phyloP scores from a whole-genome alignment of 495 filamentous ascomycete genomes.

The Margaritispora aquatica region DNA sequence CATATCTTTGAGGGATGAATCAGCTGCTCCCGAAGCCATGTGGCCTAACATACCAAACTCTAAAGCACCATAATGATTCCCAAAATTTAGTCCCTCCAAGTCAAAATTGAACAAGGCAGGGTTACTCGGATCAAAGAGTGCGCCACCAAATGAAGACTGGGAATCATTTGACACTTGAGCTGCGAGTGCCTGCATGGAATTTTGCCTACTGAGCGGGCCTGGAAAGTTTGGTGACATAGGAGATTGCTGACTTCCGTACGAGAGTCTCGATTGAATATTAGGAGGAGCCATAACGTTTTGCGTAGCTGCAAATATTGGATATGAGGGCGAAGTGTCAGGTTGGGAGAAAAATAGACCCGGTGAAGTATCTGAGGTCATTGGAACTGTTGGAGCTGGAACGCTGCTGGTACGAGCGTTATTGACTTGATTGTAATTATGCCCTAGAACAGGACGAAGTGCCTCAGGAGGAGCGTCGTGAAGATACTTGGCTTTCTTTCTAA shows the following conservation, averaged over 20 bases:
- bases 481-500: constrained; percentile 98
- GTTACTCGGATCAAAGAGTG: constrained; percentile 83
- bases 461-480: constrained; percentile 91
- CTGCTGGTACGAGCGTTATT: constrained; percentile 25
- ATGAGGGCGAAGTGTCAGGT: constrained; percentile 20
- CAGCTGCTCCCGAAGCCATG: constrained; percentile 80
- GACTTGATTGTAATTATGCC: constrained; percentile 44
- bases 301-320: constrained; percentile 20
- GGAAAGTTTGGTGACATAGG: constrained; percentile 66
- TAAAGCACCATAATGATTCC: constrained; percentile 86
- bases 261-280: constrained; percentile 40
- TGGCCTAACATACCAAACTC: constrained; percentile 94
- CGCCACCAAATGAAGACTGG: constrained; percentile 40
- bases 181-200: constrained; percentile 25
- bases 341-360: constrained; percentile 22
- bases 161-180: constrained; percentile 34
- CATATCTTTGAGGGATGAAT: constrained; percentile 65
- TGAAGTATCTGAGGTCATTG: constrained; percentile 15
- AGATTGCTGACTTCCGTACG: constrained; percentile 57
- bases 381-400: constrained; percentile 9
- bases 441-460: constrained; percentile 47
- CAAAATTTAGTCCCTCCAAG: constrained; percentile 88
- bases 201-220: constrained; percentile 30
- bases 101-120: constrained; percentile 91
- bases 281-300: constrained; percentile 33